Percentiles rank a stretch among this genome's conserved stretches.
These are phyloP conservation scores for Ogataea dorogensis DNA, from an alignment of 805 yeast species.

Conservation along the genomic window DNA sequence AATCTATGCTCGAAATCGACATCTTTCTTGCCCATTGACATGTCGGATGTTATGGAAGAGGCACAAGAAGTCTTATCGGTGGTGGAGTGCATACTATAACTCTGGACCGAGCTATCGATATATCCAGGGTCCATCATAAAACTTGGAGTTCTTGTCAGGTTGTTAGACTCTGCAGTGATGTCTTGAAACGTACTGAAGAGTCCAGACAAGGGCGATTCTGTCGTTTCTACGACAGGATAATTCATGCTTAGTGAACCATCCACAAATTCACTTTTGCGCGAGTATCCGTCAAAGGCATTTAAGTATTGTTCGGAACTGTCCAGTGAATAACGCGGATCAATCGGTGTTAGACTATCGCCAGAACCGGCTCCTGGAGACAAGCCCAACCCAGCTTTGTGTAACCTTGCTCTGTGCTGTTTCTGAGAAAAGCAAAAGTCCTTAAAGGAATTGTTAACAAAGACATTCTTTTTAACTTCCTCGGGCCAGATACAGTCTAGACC, in stretches of 20 bases:
- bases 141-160: conserved; percentile 18
- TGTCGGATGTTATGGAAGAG: conserved; percentile 22
- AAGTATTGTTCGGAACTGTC: conserved; percentile 16
- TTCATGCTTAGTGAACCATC: conserved; percentile 8
- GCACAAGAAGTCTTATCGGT: conserved; percentile 13
- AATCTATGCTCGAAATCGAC: conserved; percentile 26
- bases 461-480: conserved; percentile 29
- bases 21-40: conserved; percentile 20
- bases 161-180: conserved; percentile 4
- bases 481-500: conserved; percentile 40
- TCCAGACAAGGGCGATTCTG: conserved; percentile 25
- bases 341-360: conserved; percentile 14
- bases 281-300: conserved; percentile 21
- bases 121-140: conserved; percentile 10
- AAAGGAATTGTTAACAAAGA: conserved; percentile 30
- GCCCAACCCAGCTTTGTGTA: conserved; percentile 4
- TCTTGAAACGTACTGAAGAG: conserved; percentile 23
- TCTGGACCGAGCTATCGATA: conserved; percentile 4
- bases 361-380: conserved; percentile 3
- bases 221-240: conserved; percentile 17
- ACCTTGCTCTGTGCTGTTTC: conserved; percentile 10
- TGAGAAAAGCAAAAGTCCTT: conserved; percentile 25
- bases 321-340: conserved; percentile 17
- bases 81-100: conserved; percentile 6
- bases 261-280: conserved; percentile 17